Base-by-base conservation (phyloP, 2,329 filamentous ascomycete species). In the Polytolypa hystricis region DNA sequence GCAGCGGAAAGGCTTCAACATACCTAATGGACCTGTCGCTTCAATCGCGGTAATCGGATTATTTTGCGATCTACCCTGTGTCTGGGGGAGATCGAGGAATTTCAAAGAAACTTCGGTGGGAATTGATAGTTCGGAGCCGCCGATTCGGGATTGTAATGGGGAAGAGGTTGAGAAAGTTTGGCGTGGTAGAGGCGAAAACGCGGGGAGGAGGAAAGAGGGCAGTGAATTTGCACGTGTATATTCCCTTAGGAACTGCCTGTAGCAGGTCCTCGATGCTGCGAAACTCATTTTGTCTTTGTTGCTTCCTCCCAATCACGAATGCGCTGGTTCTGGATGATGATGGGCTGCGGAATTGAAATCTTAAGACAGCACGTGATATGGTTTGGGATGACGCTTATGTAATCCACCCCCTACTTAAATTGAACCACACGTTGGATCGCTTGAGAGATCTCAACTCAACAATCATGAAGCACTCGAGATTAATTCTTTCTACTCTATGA, bases 71-170 rank as follows among this genome's bases (percentile, higher is more conserved):
- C 74, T 77, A 37, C 66, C 63, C 43, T 73, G 69, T 46, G 61
- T 67, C 53, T 66, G 65, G 19, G 78, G 73, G 41, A 85, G 73
- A 42, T 81, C 72, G 40, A 87, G 64, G 8, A 74, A 65, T 28
- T 62, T 65, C 44, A 98, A 69, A 35, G 81, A 81, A 39, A 98
- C 91, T 44, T 84, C 83, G 0, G 83, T 79, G 1, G 89, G 89
- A 20, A 94, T 70, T 37, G 84, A 79, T 36, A 94, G 73, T 16
- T 83, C 74, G 42, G 82, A 82, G 49, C 77, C 73, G 50, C 91
- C 91, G 44, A 98, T 81, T 69, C 95, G 91, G 30, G 89, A 95
- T 40, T 69, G 64, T 48, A 71, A 69, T 55, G 64, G 61, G 36
- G 75, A 56, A 29, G 84, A 81, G 28, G 77, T 79, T 39, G 83